Evolutionary conservation across 179 eudicot genomes (phyloP), one percentile per base, ranked within the genome.

Genomic region (Silene coronaria): DNA sequence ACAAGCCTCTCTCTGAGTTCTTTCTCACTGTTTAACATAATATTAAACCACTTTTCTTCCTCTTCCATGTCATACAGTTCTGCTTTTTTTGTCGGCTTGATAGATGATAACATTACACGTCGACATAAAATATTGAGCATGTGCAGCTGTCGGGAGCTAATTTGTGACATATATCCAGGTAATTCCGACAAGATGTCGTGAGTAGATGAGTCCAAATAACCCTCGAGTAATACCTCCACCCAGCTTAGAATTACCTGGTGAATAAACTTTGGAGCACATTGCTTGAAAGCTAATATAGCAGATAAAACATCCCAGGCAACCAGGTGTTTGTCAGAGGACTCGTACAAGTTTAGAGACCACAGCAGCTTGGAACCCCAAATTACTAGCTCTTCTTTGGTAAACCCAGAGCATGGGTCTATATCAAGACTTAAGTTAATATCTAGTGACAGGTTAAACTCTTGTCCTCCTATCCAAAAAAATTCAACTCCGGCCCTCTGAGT

Each of bases 391-490:
- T 80, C 79, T 63, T 85, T 81, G 1, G 89, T 72, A 67, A 92
- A 85, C 79, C 85, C 90, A 75, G 86, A 72, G 79, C 75, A 78
- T 34, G 70, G 72, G 84, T 83, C 77, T 34, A 78, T 70, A 53
- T 82, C 82, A 55, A 79, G 76, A 24, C 86, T 84, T 55, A 77
- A 74, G 80, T 72, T 57, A 34, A 45, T 5, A 61, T 68, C 22
- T 28, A 74, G 77, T 36, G 85, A 65, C 58, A 75, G 23, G 13
- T 81, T 78, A 65, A 75, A 71, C 65, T 87, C 86, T 79, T 87
- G 97, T 73, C 97, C 97, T 78, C 95, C 97, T 48, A 88, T 87
- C 99, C 99, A 95, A 70, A 95, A 89, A 82, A 95, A 95, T 81
- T 95, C 99, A 75, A 92, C 82, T 46, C 86, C 90, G 75, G 95